Conservation (phyloP, 179 eudicot genomes). For the Vitellaria paradoxa region DNA sequence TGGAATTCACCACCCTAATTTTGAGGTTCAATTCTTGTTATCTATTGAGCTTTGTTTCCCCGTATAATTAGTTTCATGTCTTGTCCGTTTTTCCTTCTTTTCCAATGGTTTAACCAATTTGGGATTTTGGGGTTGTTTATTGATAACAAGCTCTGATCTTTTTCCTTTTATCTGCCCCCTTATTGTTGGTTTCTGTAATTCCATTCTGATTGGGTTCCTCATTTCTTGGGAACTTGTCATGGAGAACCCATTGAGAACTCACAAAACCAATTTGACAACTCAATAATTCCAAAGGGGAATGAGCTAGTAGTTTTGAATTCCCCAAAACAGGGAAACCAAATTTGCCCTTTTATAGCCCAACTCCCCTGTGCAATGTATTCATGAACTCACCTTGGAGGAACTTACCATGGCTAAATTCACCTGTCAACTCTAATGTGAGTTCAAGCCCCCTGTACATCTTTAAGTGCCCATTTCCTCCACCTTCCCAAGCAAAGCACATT, state of each 20-base stretch:
- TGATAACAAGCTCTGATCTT: background rate
- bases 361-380: constrained; percentile 73
- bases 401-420: too few relatives aligned
- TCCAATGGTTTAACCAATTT: constrained; percentile 13
- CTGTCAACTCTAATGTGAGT: constrained; percentile 66
- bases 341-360: constrained; percentile 87
- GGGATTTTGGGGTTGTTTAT: constrained; percentile 13
- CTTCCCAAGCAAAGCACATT: constrained; percentile 95
- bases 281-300: constrained; percentile 27
- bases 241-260: constrained; percentile 75
- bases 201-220: constrained; percentile 28
- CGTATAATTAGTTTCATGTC: background rate
- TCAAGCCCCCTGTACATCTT: constrained; percentile 80
- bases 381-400: too few relatives aligned
- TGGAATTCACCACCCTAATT: constrained; percentile 5
- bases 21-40: background rate
- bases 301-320: constrained; percentile 33
- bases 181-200: constrained; percentile 14
- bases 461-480: constrained; percentile 88
- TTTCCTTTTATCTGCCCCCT: background rate
- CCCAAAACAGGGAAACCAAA: constrained; percentile 52
- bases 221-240: constrained; percentile 90
- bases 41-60: background rate
- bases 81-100: background rate
- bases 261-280: constrained; percentile 42